Percentiles rank a stretch among this genome's conserved stretches.
These are phyloP conservation scores for Blastomyces gilchristii DNA, from an alignment of 2,329 filamentous ascomycete species.

Conservation along the genomic window DNA sequence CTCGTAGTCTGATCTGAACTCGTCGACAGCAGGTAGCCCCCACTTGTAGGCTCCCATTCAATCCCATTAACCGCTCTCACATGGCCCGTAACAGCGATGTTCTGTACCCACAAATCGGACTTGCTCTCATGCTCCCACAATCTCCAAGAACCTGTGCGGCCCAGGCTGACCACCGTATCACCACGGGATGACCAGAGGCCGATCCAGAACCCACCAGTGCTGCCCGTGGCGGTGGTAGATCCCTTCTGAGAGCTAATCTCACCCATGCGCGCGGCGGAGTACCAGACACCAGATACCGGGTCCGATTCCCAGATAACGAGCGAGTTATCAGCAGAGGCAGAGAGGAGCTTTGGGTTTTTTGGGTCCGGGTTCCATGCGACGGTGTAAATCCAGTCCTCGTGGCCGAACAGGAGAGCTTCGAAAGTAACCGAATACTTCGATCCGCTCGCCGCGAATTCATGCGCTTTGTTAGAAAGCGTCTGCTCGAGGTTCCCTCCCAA, in stretches of 20 bases:
- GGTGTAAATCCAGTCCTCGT: conserved; percentile 98
- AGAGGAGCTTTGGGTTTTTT: conserved; percentile 61
- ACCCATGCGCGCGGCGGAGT: conserved; percentile 73
- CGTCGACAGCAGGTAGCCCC: conserved; percentile 78
- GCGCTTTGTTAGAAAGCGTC: conserved; percentile 79
- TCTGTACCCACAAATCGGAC: conserved; percentile 63
- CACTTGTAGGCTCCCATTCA: conserved; percentile 66
- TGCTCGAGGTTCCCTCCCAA: conserved; percentile 43
- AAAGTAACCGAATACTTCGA: conserved; percentile 75
- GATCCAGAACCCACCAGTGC: conserved; percentile 92
- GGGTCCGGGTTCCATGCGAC: conserved; percentile 57
- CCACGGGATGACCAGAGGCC: conserved; percentile 82
- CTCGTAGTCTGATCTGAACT: conserved; percentile 88
- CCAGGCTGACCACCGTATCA: conserved; percentile 64
- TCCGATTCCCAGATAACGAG: conserved; percentile 89
- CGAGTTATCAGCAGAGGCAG: conserved; percentile 90
- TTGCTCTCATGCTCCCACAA: conserved; percentile 59
- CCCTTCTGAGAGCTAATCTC: conserved; percentile 94
- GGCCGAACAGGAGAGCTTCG: conserved; percentile 83
- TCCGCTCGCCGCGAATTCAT: conserved; percentile 55
- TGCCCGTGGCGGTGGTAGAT: conserved; percentile 90
- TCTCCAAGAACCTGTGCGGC: conserved; percentile 88
- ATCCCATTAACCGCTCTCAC: conserved; percentile 70
- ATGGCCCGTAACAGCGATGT: conserved; percentile 72
- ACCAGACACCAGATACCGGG: conserved; percentile 74